A percentile compares a stretch with the other conserved stretches of the same genome.
phyloP scores from a whole-genome alignment of 1,284 basidiomycete species.

The Boletus smithii region DNA sequence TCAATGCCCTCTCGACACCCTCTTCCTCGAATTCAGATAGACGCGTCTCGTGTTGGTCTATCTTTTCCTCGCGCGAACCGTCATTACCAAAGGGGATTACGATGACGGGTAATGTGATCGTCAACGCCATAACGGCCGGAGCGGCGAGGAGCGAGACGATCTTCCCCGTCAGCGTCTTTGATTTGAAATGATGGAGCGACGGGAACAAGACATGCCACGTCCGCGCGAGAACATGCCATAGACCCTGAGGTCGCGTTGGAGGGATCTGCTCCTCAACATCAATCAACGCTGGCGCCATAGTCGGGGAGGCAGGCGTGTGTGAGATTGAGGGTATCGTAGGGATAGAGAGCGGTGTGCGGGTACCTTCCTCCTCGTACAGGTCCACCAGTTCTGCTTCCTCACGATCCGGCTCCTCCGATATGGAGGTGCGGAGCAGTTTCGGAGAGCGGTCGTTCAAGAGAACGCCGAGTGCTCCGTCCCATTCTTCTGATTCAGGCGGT shows the following conservation, averaged over 20 bases:
- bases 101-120: conserved; percentile 89
- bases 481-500: conserved; percentile 40
- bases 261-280: conserved; percentile 44
- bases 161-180: conserved; percentile 72
- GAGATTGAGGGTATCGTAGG: conserved; percentile 50
- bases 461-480: conserved; percentile 48
- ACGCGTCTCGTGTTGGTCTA: conserved; percentile 25
- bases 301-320: conserved; percentile 56
- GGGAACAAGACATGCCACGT: conserved; percentile 76
- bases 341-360: conserved; percentile 21
- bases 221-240: conserved; percentile 39
- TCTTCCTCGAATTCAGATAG: conserved; percentile 65
- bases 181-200: conserved; percentile 72
- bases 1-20: conserved; percentile 57
- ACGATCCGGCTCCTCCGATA: conserved; percentile 22
- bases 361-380: conserved; percentile 14
- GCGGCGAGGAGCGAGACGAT: conserved; percentile 78
- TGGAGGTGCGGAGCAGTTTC: conserved; percentile 30
- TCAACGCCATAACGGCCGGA: conserved; percentile 84
- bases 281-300: conserved; percentile 34
- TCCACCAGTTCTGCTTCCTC: conserved; percentile 12
- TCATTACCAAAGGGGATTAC: conserved; percentile 54
- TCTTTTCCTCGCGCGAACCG: conserved; percentile 46
- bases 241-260: conserved; percentile 41
- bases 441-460: conserved; percentile 48